These are phyloP conservation scores for Houttuynia cordata DNA, from an alignment of 164 flowering plant species.

Conservation along the genomic window DNA sequence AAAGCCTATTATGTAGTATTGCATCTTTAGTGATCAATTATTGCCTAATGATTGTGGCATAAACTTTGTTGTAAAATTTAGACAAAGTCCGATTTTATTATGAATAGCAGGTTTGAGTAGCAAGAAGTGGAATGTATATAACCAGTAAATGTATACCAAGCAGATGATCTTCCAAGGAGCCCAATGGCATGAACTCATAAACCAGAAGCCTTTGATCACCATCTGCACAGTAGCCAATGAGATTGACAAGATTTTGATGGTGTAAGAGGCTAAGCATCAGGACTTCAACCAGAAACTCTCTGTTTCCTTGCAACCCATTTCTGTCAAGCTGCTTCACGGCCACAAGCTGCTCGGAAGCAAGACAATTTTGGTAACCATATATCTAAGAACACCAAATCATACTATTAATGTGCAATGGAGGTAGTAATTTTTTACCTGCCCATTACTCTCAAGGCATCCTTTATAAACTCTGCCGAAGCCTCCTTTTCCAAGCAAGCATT, in stretches of 20 bases:
- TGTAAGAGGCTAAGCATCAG: slow-evolving; percentile 65
- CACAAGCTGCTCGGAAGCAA: slow-evolving; percentile 25
- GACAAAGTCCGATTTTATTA: no score
- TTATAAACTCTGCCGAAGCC: neutral
- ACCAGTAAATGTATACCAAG: slow-evolving; percentile 28
- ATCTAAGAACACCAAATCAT: no score
- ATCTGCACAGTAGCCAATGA: slow-evolving; percentile 77
- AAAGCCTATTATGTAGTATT: no score
- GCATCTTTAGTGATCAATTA: neutral
- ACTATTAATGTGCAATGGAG: no score
- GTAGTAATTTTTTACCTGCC: no score
- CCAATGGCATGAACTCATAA: slow-evolving; percentile 55
- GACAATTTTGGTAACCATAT: neutral
- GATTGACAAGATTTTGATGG: slow-evolving; percentile 53
- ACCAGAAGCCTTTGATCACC: slow-evolving; percentile 77
- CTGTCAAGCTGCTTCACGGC: slow-evolving; percentile 76
- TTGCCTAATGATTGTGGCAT: neutral
- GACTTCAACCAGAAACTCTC: slow-evolving; percentile 71
- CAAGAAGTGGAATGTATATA: neutral
- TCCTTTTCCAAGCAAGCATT: neutral
- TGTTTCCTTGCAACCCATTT: slow-evolving; percentile 71
- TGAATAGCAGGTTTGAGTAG: neutral
- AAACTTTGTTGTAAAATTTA: no score
- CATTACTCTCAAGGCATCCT: neutral
- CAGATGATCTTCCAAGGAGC: slow-evolving; percentile 68